These are phyloP conservation scores for Leccinum glutinopallens DNA, from an alignment of 1,284 basidiomycete species.

Conservation along the genomic window DNA sequence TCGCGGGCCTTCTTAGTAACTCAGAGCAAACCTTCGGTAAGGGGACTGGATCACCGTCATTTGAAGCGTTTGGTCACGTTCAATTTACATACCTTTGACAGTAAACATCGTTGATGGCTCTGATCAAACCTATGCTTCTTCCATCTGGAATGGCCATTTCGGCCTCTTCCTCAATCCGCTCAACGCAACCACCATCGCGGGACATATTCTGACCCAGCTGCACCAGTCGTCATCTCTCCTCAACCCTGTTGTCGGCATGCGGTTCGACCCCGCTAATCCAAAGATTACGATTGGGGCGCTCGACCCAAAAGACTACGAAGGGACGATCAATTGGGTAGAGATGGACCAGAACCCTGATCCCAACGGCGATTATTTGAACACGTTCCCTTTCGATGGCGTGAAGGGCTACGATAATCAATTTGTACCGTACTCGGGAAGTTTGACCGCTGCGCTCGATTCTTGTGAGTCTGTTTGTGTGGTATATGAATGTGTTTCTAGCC, in stretches of 20 bases:
- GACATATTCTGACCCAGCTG: constrained; percentile 24
- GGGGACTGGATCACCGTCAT: not conserved
- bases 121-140: not conserved
- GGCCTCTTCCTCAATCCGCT: constrained; percentile 31
- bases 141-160: constrained; percentile 29
- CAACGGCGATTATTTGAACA: constrained; percentile 21
- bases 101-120: constrained; percentile 29
- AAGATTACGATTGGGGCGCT: constrained; percentile 36
- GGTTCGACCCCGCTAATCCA: constrained; percentile 33
- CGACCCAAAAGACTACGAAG: constrained; percentile 37
- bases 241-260: constrained; percentile 35
- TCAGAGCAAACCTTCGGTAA: constrained; percentile 23
- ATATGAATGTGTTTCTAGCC: not conserved
- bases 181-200: constrained; percentile 15
- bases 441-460: constrained; percentile 30
- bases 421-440: constrained; percentile 22
- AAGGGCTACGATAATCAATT: constrained; percentile 35
- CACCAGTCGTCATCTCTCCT: constrained; percentile 29
- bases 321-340: constrained; percentile 36
- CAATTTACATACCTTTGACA: constrained; percentile 7
- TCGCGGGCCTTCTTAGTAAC: constrained; percentile 27
- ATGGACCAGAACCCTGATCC: constrained; percentile 25
- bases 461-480: constrained; percentile 17
- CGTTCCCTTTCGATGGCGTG: constrained; percentile 32
- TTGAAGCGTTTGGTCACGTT: not conserved